Evolutionary conservation across 2,329 filamentous ascomycete species (phyloP).

Genomic region (Ophiosphaerella herpotricha): DNA sequence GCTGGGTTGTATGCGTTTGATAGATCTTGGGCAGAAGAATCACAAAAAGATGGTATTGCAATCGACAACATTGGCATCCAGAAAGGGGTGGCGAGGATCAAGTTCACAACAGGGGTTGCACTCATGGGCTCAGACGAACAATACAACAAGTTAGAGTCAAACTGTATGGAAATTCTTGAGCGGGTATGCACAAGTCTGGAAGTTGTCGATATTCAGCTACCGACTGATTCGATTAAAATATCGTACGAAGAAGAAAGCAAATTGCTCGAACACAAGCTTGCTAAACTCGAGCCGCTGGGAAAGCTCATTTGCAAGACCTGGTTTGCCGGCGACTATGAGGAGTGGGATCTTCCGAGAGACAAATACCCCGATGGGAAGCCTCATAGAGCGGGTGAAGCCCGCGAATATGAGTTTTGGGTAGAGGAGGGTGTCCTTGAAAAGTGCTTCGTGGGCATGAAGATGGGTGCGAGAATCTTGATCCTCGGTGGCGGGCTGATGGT

Average conservation of each 20-base stretch:
- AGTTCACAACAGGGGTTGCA: conserved; percentile 57
- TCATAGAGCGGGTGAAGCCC: conserved; percentile 37
- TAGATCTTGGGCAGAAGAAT: conserved; percentile 48
- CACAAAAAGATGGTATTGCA: conserved; percentile 20
- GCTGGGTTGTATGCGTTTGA: conserved; percentile 49
- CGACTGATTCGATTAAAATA: conserved; percentile 46
- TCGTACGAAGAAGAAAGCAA: conserved; percentile 53
- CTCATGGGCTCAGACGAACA: conserved; percentile 51
- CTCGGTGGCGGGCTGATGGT: conserved; percentile 32
- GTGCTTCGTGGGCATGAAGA: conserved; percentile 63
- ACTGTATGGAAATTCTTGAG: conserved; percentile 22
- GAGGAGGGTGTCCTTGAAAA: conserved; percentile 64
- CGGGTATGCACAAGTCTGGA: conserved; percentile 42
- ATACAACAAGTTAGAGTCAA: conserved; percentile 42
- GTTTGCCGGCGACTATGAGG: conserved; percentile 47
- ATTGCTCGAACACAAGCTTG: conserved; percentile 39
- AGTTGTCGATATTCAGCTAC: conserved; percentile 55
- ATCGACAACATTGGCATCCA: conserved; percentile 46
- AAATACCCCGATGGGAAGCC: conserved; percentile 32
- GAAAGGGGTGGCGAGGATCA: conserved; percentile 53
- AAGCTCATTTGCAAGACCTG: conserved; percentile 58
- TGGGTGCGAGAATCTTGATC: conserved; percentile 41
- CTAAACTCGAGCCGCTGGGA: conserved; percentile 57
- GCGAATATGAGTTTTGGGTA: conserved; percentile 64
- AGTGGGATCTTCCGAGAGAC: conserved; percentile 45